Evolutionary conservation across 768 basidiomycete genomes (phyloP).

Genomic region (Leccinum aurantiacum): DNA sequence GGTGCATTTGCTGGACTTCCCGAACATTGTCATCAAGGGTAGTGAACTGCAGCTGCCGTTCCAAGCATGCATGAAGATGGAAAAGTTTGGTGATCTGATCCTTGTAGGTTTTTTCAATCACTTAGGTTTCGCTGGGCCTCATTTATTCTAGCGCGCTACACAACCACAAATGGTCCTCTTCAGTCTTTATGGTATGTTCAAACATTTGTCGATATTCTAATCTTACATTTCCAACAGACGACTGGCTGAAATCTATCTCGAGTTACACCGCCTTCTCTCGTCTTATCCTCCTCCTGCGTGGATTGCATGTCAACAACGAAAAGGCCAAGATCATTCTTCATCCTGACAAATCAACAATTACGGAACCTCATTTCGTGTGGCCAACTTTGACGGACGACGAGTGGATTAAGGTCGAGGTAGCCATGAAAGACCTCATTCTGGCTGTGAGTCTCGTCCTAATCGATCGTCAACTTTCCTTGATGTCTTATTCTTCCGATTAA

Average conservation of each 20-base stretch:
- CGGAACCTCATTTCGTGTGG: constrained; percentile 98
- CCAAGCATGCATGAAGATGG: constrained; percentile 99
- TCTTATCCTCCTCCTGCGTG: constrained; percentile 93
- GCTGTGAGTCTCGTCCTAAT: constrained; percentile 49
- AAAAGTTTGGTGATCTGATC: constrained; percentile 99
- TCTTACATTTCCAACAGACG: constrained; percentile 52
- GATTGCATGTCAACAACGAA: constrained; percentile 98
- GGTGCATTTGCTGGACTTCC: constrained; percentile 99
- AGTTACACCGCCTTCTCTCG: constrained; percentile 99
- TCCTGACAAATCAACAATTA: constrained; percentile 95
- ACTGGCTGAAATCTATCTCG: constrained; percentile 99
- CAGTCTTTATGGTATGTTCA: constrained; percentile 79
- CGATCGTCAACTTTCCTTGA: background rate
- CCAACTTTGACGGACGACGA: constrained; percentile 90
- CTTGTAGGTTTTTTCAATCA: constrained; percentile 45
- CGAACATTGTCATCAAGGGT: constrained; percentile 99
- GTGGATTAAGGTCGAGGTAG: constrained; percentile 99
- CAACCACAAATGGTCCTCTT: constrained; percentile 99
- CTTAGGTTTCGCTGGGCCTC: background rate
- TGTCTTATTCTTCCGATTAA: constrained; percentile 19
- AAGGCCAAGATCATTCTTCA: constrained; percentile 94
- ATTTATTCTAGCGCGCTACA: constrained; percentile 68
- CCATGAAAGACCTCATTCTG: constrained; percentile 95
- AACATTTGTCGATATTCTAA: background rate
- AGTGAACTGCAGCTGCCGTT: constrained; percentile 97